Percentiles rank a stretch among this genome's conserved stretches.
These are phyloP conservation scores for Pleomassaria siparia DNA, from an alignment of 2,329 filamentous ascomycete species.

Conservation along the genomic window DNA sequence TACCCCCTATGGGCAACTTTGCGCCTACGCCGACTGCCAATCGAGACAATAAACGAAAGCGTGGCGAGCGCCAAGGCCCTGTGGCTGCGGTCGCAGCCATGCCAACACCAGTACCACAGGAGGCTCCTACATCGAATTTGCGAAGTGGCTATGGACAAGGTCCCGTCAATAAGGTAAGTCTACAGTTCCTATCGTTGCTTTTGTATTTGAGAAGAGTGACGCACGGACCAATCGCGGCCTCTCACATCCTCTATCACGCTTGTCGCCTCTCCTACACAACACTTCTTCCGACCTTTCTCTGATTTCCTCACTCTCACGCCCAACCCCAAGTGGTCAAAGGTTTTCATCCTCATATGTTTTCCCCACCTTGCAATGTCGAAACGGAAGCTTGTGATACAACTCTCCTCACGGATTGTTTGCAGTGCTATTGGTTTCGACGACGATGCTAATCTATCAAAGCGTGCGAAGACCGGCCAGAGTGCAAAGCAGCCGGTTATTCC, in stretches of 20 bases:
- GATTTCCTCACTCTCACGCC: not conserved
- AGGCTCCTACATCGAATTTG: conserved; percentile 36
- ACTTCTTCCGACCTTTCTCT: too few relatives aligned
- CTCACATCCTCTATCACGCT: not conserved
- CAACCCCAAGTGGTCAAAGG: not conserved
- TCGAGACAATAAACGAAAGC: conserved; percentile 85
- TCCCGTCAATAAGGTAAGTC: conserved; percentile 35
- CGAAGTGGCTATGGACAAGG: conserved; percentile 32
- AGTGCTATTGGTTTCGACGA: not conserved
- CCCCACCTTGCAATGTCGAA: too few relatives aligned
- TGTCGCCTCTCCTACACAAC: not conserved
- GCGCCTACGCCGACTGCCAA: conserved; percentile 78
- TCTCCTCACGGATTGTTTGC: too few relatives aligned
- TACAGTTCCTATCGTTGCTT: not conserved
- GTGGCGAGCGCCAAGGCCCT: conserved; percentile 62
- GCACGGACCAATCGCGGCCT: not conserved
- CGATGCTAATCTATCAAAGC: conserved; percentile 50
- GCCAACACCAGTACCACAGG: conserved; percentile 35
- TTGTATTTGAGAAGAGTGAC: not conserved
- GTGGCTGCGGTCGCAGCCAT: conserved; percentile 48
- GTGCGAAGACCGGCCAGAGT: conserved; percentile 67
- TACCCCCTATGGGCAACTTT: conserved; percentile 95
- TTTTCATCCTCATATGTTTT: too few relatives aligned
- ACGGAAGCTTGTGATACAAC: too few relatives aligned
- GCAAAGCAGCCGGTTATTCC: conserved; percentile 63